Evolutionary conservation across 768 basidiomycete genomes (phyloP), one percentile per base, ranked within the genome.

Genomic region (Podaxis pistillaris): DNA sequence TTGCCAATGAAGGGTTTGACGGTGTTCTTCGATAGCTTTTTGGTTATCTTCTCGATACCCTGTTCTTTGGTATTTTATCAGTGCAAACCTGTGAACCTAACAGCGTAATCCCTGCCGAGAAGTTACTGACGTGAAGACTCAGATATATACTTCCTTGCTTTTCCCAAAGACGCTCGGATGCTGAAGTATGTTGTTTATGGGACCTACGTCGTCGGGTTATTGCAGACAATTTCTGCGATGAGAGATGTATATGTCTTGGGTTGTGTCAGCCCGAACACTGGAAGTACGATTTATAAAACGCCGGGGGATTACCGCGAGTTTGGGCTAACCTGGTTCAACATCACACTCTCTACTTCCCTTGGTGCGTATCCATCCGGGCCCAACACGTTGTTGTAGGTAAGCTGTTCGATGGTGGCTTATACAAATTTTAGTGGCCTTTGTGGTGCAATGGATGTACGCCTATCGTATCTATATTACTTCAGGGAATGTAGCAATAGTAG

Each of bases 261-360:
- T 7, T 58, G 57, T 30, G 28, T 36, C 28, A 46, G 46, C 12
- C 57, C 57, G 15, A 58, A 49, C n/a, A 38, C 26, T 26, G 57
- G n/a, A n/a, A 17, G 36, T 22, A 22, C 19, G 19, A 36, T 58
- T 4, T 58, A 49, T 28, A 46, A 9, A 5, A 58, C 57, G 11
- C 57, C 57, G 0, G 46, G 57, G n/a, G 57, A 58, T 46, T 46
- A n/a, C 15, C 44, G 44, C n/a, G 44, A 46, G 9, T 47, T 58
- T 38, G n/a, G 46, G 30, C 17, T 36, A 12, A 58, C 44, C 33
- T 58, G 57, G 57, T 50, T 58, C 46, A 58, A 58, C 36, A 36
- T 58, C 12, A 30, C 46, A 1, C 19, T 47, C 15, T 49, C 57
- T 36, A 58, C 44, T 12, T 19, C 47, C 3, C 30, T 58, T 22